Percentiles rank a stretch among this genome's conserved stretches.
Evolutionary conservation across 768 basidiomycete genomes (phyloP).

Genomic region (Porphyrellus cyaneotinctus): DNA sequence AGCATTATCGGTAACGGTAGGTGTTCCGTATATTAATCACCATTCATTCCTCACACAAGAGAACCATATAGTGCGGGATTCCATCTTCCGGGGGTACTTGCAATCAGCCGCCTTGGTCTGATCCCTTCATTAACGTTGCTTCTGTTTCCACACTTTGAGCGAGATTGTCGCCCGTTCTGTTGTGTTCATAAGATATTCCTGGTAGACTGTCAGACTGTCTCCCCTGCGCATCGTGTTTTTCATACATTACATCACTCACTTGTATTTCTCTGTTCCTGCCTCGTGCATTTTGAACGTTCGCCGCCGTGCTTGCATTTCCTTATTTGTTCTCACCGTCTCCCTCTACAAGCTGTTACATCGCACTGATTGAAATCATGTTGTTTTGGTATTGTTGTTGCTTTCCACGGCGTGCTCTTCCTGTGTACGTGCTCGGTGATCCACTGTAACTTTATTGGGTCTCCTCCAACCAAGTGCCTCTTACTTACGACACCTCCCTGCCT

Average conservation of each 20-base stretch:
- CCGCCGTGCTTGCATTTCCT: slow-evolving; percentile 7
- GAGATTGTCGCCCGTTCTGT: too few relatives aligned
- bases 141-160: neutral
- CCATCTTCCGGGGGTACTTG: slow-evolving; percentile 71
- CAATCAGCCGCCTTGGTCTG: slow-evolving; percentile 68
- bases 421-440: neutral
- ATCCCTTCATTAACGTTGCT: slow-evolving; percentile 11
- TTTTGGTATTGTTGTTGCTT: slow-evolving; percentile 14
- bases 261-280: slow-evolving; percentile 3
- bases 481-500: neutral
- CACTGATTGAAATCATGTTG: slow-evolving; percentile 6
- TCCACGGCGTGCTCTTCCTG: neutral
- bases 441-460: slow-evolving; percentile 20
- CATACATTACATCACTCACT: slow-evolving; percentile 5
- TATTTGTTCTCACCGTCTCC: neutral
- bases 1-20: slow-evolving; percentile 78
- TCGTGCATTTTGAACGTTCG: neutral
- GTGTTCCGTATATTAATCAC: slow-evolving; percentile 16
- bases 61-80: slow-evolving; percentile 54
- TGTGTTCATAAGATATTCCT: slow-evolving; percentile 5
- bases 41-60: slow-evolving; percentile 8
- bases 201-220: neutral
- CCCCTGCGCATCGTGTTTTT: neutral
- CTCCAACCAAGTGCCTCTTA: slow-evolving; percentile 16
- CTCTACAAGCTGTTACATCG: neutral